Conservation (phyloP, 345 rosid genomes). For the Aquilaria sinensis region DNA sequence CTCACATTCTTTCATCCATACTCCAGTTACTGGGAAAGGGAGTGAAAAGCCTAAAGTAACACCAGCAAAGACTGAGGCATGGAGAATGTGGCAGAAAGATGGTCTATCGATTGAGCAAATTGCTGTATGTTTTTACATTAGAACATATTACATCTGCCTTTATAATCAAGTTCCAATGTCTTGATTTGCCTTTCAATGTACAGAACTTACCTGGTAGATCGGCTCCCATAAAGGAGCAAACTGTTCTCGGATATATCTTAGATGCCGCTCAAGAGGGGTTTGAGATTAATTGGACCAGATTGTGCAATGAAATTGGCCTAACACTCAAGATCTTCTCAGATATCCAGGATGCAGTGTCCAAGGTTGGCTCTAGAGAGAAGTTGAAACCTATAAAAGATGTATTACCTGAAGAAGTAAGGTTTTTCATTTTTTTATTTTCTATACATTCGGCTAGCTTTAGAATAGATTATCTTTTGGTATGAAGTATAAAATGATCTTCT, state of each 20-base stretch:
- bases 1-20: constrained; percentile 2
- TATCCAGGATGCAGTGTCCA: constrained; percentile 29
- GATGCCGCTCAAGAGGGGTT: constrained; percentile 36
- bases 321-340: constrained; percentile 20
- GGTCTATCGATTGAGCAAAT: constrained; percentile 29
- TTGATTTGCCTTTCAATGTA: constrained; percentile 2
- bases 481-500: too few relatives aligned
- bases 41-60: constrained; percentile 19
- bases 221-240: constrained; percentile 41
- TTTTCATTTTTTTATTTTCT: neutral
- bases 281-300: constrained; percentile 30
- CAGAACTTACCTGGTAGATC: constrained; percentile 35
- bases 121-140: constrained; percentile 26
- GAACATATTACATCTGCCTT: neutral
- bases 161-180: neutral
- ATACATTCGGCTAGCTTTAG: neutral
- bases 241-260: constrained; percentile 32
- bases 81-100: constrained; percentile 42
- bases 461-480: too few relatives aligned
- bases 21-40: constrained; percentile 7
- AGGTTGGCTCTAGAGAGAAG: constrained; percentile 37
- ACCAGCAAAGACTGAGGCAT: constrained; percentile 38
- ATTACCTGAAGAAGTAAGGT: constrained; percentile 36
- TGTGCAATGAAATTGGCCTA: constrained; percentile 28
- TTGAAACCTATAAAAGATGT: constrained; percentile 39